Base-by-base conservation (phyloP, 225 moss, liverwort and hornwort species). In the Rhytidiadelphus loreus region DNA sequence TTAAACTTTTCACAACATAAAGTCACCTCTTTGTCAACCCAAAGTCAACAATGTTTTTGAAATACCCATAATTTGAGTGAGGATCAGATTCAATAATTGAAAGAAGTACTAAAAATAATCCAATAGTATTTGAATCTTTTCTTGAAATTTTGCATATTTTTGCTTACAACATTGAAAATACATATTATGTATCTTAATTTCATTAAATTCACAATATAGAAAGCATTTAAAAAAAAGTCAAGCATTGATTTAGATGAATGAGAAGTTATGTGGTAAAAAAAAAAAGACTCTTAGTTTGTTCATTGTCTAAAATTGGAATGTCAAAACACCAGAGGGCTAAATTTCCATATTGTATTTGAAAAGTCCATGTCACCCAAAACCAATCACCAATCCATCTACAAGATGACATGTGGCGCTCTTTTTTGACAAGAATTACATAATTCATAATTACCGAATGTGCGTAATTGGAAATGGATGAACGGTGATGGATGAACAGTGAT, bases 11-110 rank as follows among this genome's bases (percentile, higher is more conserved):
- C 3, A 35, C 13, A 11, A 73, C 19, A 2, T 30, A 30, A 74
- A 48, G 11, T 29, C 1, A 0, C 6, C 0, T 20, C 50, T 0
- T 32, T 1, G 0, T 75, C 13, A 8, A 75, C 33, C 8, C 0
- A 33, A 0, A 13, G 0, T 50, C 12, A 50, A 50, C 50, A 21
- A 4, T 7, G 0, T 21, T 75, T 70, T 75, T 50, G 7, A 50
- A 12, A 74, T 32, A 32, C 4, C 7, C 1, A 19, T 48, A 7
- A 32, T 1, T 12, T 7, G 21, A 75, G 0, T 75, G 21, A 32
- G 0, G 8, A 7, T 21, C 0, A 33, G 0, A 33, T 33, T 74
- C 7, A 48, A 19, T 1, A 48, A 19, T 1, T 19, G 1, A 22
- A 52, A 50, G 0, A 52, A 76, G 3, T 52, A 8, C 0, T 48